Conservation (phyloP, 805 yeast genomes). For the Huiozyma sinensis region DNA sequence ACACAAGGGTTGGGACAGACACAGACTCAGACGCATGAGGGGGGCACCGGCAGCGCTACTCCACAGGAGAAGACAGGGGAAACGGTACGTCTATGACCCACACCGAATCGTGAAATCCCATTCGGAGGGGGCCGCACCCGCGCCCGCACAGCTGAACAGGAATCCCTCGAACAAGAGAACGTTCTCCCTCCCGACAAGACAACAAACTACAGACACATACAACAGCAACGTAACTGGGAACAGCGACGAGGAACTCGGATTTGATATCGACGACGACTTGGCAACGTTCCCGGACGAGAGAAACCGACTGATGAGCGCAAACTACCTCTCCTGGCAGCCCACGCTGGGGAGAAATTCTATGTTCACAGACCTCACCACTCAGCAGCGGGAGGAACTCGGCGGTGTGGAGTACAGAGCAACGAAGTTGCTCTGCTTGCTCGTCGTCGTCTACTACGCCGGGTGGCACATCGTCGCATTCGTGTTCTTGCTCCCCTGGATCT, state of each 20-base stretch:
- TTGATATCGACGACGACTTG: background rate
- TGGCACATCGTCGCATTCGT: slow-evolving; percentile 47
- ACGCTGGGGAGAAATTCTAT: slow-evolving; percentile 91
- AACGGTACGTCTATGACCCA: too few relatives aligned
- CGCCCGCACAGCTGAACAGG: too few relatives aligned
- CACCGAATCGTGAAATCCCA: too few relatives aligned
- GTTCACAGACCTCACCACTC: slow-evolving; percentile 68
- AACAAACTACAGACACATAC: background rate
- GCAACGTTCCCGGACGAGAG: background rate
- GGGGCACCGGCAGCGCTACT: too few relatives aligned
- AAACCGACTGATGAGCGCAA: slow-evolving; percentile 23
- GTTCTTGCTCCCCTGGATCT: slow-evolving; percentile 52
- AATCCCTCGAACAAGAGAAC: too few relatives aligned
- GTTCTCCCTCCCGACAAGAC: too few relatives aligned
- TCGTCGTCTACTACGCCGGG: slow-evolving; percentile 59
- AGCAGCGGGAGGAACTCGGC: slow-evolving; percentile 86
- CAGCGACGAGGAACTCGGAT: background rate
- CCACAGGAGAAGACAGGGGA: too few relatives aligned
- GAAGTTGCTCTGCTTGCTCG: slow-evolving; percentile 56
- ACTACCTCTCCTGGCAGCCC: slow-evolving; percentile 81
- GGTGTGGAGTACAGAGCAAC: slow-evolving; percentile 93
- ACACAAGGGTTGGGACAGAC: too few relatives aligned
- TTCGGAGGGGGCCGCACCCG: too few relatives aligned
- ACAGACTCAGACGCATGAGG: too few relatives aligned
- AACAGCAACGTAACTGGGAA: background rate